Conservation (phyloP, 148 eudicot species). For the Rhododendron kiyosumense region DNA sequence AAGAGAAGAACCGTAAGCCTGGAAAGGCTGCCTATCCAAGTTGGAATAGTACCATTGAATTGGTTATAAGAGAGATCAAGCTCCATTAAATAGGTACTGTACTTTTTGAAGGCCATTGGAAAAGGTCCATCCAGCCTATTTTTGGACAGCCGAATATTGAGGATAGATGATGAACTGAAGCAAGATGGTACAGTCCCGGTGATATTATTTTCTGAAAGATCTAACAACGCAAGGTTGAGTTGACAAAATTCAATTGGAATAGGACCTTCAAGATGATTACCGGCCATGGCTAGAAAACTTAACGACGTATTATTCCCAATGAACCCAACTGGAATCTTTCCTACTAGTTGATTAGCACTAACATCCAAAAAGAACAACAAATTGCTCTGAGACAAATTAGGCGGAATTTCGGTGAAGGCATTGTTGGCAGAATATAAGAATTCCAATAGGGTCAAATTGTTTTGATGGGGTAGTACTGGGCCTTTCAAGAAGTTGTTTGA, state of each 20-base stretch:
- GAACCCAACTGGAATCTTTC: not conserved
- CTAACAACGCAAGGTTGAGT: not conserved
- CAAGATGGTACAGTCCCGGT: not conserved
- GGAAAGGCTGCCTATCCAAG: not conserved
- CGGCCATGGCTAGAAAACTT: not conserved
- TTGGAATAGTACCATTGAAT: not conserved
- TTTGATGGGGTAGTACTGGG: not conserved
- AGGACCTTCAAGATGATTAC: conserved; percentile 6
- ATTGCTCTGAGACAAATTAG: not conserved
- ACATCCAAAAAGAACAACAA: not conserved
- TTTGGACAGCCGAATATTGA: not conserved
- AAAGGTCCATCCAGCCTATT: not conserved
- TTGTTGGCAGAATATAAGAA: not conserved
- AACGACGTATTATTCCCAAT: not conserved
- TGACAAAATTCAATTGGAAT: conserved; percentile 1
- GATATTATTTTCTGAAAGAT: not conserved
- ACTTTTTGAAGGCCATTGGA: not conserved
- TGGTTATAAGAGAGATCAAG: not conserved
- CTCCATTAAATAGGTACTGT: no score
- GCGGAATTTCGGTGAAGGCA: not conserved
- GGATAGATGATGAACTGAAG: fast-evolving
- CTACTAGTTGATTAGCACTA: not conserved
- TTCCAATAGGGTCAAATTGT: not conserved
- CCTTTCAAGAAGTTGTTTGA: conserved; percentile 6
- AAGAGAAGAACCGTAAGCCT: fast-evolving